These are phyloP conservation scores for Striga asiatica DNA, from an alignment of 257 asterid genomes.

Conservation along the genomic window DNA sequence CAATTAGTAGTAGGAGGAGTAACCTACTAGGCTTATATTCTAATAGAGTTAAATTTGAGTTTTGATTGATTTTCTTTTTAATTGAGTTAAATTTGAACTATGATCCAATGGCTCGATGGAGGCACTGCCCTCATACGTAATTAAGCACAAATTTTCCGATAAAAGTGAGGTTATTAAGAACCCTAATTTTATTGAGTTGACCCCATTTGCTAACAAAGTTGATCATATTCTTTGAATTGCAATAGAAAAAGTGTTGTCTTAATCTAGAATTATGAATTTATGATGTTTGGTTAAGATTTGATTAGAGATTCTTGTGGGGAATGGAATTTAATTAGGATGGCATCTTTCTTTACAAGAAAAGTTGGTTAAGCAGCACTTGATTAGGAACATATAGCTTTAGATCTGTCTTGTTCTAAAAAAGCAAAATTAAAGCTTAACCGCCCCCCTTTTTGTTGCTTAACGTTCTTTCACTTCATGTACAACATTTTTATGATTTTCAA, in stretches of 20 bases:
- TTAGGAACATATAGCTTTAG: slow-evolving; percentile 13
- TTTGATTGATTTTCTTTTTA: too few relatives aligned
- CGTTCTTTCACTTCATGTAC: neutral
- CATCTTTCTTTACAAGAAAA: too few relatives aligned
- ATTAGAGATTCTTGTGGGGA: neutral
- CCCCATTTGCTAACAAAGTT: neutral
- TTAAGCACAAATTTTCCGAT: too few relatives aligned
- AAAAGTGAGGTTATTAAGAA: too few relatives aligned
- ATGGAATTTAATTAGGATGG: neutral
- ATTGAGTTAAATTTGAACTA: too few relatives aligned
- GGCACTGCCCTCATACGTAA: too few relatives aligned
- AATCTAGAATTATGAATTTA: slow-evolving; percentile 3
- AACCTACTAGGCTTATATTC: too few relatives aligned
- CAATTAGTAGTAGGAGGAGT: too few relatives aligned
- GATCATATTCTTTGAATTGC: neutral
- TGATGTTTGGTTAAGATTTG: neutral
- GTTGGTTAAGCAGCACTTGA: too few relatives aligned
- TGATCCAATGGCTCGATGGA: too few relatives aligned
- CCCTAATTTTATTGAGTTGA: neutral
- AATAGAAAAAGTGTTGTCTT: neutral
- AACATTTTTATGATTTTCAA: neutral
- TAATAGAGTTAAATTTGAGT: too few relatives aligned
- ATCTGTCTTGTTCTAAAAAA: slow-evolving; percentile 12
- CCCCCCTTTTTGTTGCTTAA: too few relatives aligned
- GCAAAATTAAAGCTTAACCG: slow-evolving; percentile 20